phyloP scores from a whole-genome alignment of 345 rosid genomes.

The Rubroshorea leprosula region DNA sequence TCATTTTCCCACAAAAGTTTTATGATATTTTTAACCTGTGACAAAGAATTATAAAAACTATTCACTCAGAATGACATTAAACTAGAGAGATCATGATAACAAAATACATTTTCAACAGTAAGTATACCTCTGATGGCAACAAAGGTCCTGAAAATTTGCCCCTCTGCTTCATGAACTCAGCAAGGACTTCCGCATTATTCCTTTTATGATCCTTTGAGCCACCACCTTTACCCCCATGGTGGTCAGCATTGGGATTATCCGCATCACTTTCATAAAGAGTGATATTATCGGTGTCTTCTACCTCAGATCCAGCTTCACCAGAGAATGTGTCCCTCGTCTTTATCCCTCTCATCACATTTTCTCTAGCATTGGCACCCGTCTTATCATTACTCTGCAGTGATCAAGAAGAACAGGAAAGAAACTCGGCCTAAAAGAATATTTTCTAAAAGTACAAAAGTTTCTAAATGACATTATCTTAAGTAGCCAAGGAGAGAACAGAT shows the following conservation, averaged over 20 bases:
- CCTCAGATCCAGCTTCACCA: constrained; percentile 30
- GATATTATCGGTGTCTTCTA: constrained; percentile 29
- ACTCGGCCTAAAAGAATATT: too few relatives aligned
- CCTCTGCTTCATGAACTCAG: constrained; percentile 35
- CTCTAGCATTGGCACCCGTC: constrained; percentile 34
- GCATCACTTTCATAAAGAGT: constrained; percentile 16
- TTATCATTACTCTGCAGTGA: constrained; percentile 42
- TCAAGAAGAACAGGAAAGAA: constrained; percentile 11
- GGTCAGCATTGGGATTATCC: constrained; percentile 17
- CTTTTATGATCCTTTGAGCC: constrained; percentile 23
- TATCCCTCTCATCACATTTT: constrained; percentile 43
- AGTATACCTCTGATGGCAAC: constrained; percentile 68
- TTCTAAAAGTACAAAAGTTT: too few relatives aligned
- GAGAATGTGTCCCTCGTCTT: constrained; percentile 28
- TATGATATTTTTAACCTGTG: constrained; percentile 55
- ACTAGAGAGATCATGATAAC: not conserved
- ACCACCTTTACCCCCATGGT: constrained; percentile 25
- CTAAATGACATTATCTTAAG: too few relatives aligned
- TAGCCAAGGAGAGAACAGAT: too few relatives aligned
- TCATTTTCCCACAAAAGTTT: constrained; percentile 83
- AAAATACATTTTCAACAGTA: constrained; percentile 1
- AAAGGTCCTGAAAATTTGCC: constrained; percentile 35
- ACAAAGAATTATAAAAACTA: constrained; percentile 13
- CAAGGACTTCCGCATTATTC: constrained; percentile 21
- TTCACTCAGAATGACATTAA: constrained; percentile 4